Evolutionary conservation across 306 rosid genomes (phyloP).

Genomic region (Fagus sylvatica): DNA sequence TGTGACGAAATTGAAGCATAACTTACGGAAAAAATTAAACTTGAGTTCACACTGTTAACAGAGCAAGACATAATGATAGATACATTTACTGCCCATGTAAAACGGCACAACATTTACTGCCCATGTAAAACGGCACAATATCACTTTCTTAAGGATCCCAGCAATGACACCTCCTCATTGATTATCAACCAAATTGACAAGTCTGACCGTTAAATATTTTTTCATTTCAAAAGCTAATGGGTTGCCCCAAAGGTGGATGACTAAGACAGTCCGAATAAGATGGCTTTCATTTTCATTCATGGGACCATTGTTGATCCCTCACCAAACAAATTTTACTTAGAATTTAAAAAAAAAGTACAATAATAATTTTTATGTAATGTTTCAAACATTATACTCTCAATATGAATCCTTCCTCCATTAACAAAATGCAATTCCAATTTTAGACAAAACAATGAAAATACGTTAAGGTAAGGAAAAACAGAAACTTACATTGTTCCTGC

Average conservation of each 20-base stretch:
- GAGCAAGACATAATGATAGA: background rate
- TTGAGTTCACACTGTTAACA: conserved; percentile 2
- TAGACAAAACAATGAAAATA: too few relatives aligned
- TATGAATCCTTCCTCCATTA: too few relatives aligned
- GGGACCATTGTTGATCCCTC: background rate
- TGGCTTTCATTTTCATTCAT: background rate
- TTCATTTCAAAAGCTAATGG: background rate
- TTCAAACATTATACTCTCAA: too few relatives aligned
- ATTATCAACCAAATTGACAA: background rate
- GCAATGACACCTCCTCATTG: conserved; percentile 6
- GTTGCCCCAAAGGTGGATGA: background rate
- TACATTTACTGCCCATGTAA: conserved; percentile 7
- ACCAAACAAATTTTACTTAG: background rate
- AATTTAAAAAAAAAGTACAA: background rate
- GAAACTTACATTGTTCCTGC: too few relatives aligned
- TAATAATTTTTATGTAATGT: background rate
- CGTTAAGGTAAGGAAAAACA: too few relatives aligned
- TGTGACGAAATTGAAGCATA: background rate
- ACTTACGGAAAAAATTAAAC: background rate
- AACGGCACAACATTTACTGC: too few relatives aligned
- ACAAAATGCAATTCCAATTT: too few relatives aligned
- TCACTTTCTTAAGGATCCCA: conserved; percentile 3
- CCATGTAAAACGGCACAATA: conserved; percentile 8
- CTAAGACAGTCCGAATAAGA: background rate
- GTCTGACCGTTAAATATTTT: background rate